Evolutionary conservation across 2,329 filamentous ascomycete species (phyloP).

Genomic region (Talaromyces sp.): DNA sequence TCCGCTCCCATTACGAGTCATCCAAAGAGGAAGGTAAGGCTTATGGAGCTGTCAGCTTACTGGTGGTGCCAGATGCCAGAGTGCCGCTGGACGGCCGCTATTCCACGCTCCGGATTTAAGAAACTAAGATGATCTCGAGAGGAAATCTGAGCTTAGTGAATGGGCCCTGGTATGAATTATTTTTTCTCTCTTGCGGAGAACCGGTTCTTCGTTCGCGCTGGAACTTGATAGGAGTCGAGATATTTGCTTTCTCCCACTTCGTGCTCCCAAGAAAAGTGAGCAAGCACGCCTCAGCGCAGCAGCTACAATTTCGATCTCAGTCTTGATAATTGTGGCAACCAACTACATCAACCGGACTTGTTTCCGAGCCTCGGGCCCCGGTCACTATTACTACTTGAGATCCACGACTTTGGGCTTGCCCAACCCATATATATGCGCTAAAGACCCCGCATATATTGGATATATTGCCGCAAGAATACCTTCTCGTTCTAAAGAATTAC

Average conservation of each 20-base stretch:
- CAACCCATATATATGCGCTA: background rate
- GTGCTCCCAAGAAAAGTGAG: background rate
- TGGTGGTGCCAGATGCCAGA: background rate
- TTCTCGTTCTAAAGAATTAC: background rate
- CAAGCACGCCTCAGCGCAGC: background rate
- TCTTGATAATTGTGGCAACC: background rate
- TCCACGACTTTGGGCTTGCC: background rate
- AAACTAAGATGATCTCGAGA: background rate
- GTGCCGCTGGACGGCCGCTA: background rate
- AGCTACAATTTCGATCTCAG: background rate
- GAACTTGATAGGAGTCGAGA: background rate
- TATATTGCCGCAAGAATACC: background rate
- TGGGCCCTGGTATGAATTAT: background rate
- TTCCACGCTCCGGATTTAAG: background rate
- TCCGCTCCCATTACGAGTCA: background rate
- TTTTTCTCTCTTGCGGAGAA: background rate
- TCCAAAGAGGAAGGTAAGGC: background rate
- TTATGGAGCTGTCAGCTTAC: background rate
- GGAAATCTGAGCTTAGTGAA: background rate
- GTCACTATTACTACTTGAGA: background rate
- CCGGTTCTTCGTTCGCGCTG: background rate
- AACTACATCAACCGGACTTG: background rate
- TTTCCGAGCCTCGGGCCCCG: conserved; percentile 2
- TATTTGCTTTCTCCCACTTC: background rate
- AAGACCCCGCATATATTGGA: background rate